These are phyloP conservation scores for Lactarius evosmus DNA, from an alignment of 768 basidiomycete genomes.

Conservation along the genomic window DNA sequence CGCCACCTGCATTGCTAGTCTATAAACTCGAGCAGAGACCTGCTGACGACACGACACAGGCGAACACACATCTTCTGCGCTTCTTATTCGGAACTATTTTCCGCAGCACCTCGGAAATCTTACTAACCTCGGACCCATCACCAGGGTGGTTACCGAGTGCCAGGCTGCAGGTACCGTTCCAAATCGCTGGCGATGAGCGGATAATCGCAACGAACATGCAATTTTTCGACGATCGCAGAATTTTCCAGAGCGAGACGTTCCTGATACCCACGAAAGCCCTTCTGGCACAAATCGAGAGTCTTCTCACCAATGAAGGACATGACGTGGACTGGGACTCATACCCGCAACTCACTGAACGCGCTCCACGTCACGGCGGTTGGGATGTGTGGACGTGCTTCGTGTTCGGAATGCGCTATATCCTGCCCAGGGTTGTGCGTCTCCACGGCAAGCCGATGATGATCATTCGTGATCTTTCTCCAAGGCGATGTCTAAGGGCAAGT, in stretches of 20 bases:
- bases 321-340: conserved; percentile 21
- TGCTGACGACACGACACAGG: neutral
- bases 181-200: conserved; percentile 14
- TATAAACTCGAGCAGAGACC: conserved; percentile 16
- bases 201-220: conserved; percentile 12
- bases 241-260: neutral
- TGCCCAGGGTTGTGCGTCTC: neutral
- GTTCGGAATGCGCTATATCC: conserved; percentile 25
- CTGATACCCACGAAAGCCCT: conserved; percentile 16
- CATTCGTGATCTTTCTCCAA: conserved; percentile 24
- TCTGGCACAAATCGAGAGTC: conserved; percentile 5
- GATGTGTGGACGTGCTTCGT: conserved; percentile 20
- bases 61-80: conserved; percentile 11
- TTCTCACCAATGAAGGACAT: neutral
- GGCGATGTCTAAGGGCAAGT: conserved; percentile 13
- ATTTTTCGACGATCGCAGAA: neutral
- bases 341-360: neutral
- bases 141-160: conserved; percentile 10
- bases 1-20: conserved; percentile 17
- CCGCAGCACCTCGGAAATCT: neutral
- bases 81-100: neutral
- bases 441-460: conserved; percentile 2
- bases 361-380: conserved; percentile 8
- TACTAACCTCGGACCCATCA: conserved; percentile 21
- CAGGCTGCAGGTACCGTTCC: conserved; percentile 32